phyloP scores from a whole-genome alignment of 441 rosid genomes.

The Eruca vesicaria region DNA sequence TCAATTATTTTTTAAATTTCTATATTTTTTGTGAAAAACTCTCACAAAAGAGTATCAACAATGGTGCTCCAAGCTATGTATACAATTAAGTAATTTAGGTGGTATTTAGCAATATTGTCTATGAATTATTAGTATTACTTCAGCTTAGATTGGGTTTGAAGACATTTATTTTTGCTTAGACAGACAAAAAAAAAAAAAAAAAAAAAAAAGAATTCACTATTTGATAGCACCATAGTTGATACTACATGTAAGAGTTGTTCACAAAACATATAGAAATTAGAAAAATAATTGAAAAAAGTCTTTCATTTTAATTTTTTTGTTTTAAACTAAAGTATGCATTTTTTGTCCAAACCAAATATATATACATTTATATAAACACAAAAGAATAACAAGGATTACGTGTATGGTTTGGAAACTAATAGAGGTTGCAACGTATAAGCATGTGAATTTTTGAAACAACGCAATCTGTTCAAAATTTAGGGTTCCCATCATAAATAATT shows the following conservation, averaged over 20 bases:
- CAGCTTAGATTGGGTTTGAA: background rate
- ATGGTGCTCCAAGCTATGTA: background rate
- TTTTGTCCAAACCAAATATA: no score
- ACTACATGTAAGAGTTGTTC: no score
- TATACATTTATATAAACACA: background rate
- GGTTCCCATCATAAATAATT: background rate
- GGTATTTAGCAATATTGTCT: background rate
- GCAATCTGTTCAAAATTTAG: background rate
- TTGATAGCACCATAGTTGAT: no score
- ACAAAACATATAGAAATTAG: no score
- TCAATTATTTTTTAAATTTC: background rate
- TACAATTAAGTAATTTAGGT: background rate
- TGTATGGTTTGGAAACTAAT: background rate
- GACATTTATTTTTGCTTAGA: background rate
- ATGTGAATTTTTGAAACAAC: background rate
- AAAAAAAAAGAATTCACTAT: no score
- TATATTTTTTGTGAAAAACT: background rate
- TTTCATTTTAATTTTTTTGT: no score
- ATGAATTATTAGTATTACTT: background rate
- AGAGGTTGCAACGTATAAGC: background rate
- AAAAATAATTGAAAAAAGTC: no score
- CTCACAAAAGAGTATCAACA: background rate
- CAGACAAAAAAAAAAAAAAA: no score
- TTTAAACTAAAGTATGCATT: no score
- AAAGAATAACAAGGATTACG: background rate